These are phyloP conservation scores for Coleophoma cylindrospora DNA, from an alignment of 2,329 filamentous ascomycete genomes.

Conservation along the genomic window DNA sequence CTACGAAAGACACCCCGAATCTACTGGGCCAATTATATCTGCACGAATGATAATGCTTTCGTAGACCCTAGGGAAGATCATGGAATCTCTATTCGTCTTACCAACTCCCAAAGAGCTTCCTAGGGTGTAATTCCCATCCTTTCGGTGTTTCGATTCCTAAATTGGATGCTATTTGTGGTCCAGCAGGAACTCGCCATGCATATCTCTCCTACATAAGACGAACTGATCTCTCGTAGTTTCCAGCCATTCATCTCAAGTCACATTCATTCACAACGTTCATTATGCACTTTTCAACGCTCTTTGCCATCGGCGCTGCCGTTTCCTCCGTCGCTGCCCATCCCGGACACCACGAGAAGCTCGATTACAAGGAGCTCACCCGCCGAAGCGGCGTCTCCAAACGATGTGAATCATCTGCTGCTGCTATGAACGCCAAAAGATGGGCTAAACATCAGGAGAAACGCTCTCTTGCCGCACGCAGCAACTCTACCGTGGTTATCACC, in stretches of 20 bases:
- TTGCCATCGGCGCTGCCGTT: background rate
- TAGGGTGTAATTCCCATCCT: no score
- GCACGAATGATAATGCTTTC: background rate
- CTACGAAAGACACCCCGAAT: no score
- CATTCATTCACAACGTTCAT: background rate
- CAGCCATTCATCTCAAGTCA: background rate
- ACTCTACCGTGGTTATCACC: slow-evolving; percentile 2
- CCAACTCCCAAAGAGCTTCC: no score
- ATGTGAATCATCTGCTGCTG: slow-evolving; percentile 2
- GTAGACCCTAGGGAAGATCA: background rate
- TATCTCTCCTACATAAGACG: no score
- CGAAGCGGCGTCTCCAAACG: background rate
- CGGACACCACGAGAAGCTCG: background rate
- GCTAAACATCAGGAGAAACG: slow-evolving; percentile 4
- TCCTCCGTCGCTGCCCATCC: background rate
- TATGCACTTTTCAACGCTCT: background rate
- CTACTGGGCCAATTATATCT: no score
- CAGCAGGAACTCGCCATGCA: no score
- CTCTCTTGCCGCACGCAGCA: slow-evolving; percentile 6
- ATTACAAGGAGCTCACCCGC: background rate
- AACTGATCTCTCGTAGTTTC: no score
- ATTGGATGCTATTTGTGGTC: no score
- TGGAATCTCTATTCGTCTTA: no score
- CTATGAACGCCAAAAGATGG: slow-evolving; percentile 10
- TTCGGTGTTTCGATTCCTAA: no score